Percentiles rank a stretch among this genome's conserved stretches.
Evolutionary conservation across 2,329 filamentous ascomycete species (phyloP).

Genomic region (Aureobasidium mangrovei): DNA sequence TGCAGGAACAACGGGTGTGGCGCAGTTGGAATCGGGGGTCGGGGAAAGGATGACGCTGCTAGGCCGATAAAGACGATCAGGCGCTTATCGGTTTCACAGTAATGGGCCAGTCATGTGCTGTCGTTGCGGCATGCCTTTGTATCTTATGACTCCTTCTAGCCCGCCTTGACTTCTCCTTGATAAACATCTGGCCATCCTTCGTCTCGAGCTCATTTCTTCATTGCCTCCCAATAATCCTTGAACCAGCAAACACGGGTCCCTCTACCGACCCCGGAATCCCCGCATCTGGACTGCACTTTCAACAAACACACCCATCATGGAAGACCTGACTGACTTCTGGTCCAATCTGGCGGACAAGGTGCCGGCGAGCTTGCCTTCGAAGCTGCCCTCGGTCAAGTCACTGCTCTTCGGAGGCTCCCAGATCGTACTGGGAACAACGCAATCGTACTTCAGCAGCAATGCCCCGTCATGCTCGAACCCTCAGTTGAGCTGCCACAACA

Average conservation of each 20-base stretch:
- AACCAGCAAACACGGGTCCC: not conserved
- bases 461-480: conserved; percentile 28
- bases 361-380: not conserved
- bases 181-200: no score
- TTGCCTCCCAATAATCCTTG: not conserved
- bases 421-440: not conserved
- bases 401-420: conserved; percentile 9
- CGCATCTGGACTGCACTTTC: not conserved
- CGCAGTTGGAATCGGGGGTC: not conserved
- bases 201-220: not conserved
- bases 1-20: conserved; percentile 12
- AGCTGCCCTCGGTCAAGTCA: conserved; percentile 2
- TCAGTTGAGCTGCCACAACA: conserved; percentile 56
- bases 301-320: not conserved
- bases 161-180: not conserved
- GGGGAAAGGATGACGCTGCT: not conserved
- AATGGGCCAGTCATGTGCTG: conserved; percentile 8
- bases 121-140: not conserved
- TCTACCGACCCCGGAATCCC: not conserved
- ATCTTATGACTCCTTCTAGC: not conserved
- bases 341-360: conserved; percentile 9
- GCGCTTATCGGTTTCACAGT: conserved; percentile 2
- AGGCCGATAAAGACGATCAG: not conserved
- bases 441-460: conserved; percentile 1
- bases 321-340: conserved; percentile 10